Base-by-base conservation (phyloP, 257 asterid genomes). In the Rhazya stricta region DNA sequence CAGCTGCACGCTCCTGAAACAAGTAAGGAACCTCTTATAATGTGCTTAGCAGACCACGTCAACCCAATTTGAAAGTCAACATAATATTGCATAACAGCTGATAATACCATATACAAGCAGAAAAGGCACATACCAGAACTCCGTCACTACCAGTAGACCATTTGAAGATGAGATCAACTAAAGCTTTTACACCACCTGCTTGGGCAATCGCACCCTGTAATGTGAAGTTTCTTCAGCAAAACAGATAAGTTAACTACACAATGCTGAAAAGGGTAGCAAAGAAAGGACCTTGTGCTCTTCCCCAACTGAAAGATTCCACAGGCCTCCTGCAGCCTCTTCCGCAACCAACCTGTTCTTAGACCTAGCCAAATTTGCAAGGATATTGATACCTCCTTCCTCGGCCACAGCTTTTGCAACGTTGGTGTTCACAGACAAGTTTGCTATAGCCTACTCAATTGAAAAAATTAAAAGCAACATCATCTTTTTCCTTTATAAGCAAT, bases 1-100 rank as follows among this genome's bases (percentile, higher is more conserved):
- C 97, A 81, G 97, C 96, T 0, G 96, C 97, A 66, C 96, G 96
- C 82, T 93, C 98, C 98, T 93, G 83, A 77, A 71, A n/a, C n/a
- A n/a, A 72, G 56, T 37, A 76, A 54, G 46, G 8, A 53, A 73
- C 65, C 32, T 37, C 27, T 63, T 71, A 53, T 39, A 37, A 67
- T 19, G 41, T 29, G 27, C 45, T 48, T 46, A 51, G 32, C 30
- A 11, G 19, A n/a, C 42, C 69, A 39, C 50, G 10, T 27, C 69
- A 43, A 27, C 62, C 25, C 48, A 53, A 62, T 42, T 67, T 72
- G 58, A 45, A 60, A 45, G 77, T 36, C 18, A 27, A 75, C 19
- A 12, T 30, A 74, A 19, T 39, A 78, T 30, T 21, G 42, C 77
- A 71, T 45, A 46, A 34, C 60, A 66, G 54, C 25, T 65, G 53